These are phyloP conservation scores for Geotrichum aggregatum DNA, from an alignment of 1,139 yeast genomes.

Conservation along the genomic window DNA sequence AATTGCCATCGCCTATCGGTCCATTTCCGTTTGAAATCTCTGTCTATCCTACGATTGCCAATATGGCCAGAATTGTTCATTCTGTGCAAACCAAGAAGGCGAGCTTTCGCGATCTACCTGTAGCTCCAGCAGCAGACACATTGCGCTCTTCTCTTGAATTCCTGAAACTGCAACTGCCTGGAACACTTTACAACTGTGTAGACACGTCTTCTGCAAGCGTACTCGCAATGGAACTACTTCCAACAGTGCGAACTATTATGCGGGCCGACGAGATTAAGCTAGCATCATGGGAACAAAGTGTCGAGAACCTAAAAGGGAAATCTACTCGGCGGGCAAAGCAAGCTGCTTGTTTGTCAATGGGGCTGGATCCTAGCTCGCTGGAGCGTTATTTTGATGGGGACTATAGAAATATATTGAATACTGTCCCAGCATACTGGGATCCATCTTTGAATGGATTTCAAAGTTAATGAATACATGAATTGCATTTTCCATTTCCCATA, in stretches of 20 bases:
- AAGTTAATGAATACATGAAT: no score
- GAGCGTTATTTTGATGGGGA: constrained; percentile 4
- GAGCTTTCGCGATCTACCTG: no score
- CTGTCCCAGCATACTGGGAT: constrained; percentile 8
- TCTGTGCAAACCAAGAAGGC: background rate
- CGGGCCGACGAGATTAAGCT: background rate
- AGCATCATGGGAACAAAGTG: background rate
- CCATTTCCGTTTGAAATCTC: constrained; percentile 26
- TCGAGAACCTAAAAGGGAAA: background rate
- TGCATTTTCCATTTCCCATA: no score
- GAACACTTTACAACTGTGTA: background rate
- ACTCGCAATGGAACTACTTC: constrained; percentile 6
- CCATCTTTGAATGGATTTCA: no score
- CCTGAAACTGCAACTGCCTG: background rate
- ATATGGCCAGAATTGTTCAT: background rate
- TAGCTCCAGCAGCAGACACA: background rate
- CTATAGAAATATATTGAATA: constrained; percentile 2
- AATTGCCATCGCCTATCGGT: constrained; percentile 18
- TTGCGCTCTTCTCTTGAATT: constrained; percentile 1
- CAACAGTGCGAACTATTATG: constrained; percentile 6
- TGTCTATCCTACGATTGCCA: constrained; percentile 12
- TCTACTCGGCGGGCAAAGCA: constrained; percentile 5
- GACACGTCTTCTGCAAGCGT: background rate
- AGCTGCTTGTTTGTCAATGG: background rate
- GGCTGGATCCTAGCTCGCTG: background rate